Evolutionary conservation across 805 yeast genomes (phyloP), one percentile per base, ranked within the genome.

Genomic region (Schwanniomyces pseudopolymorphus): DNA sequence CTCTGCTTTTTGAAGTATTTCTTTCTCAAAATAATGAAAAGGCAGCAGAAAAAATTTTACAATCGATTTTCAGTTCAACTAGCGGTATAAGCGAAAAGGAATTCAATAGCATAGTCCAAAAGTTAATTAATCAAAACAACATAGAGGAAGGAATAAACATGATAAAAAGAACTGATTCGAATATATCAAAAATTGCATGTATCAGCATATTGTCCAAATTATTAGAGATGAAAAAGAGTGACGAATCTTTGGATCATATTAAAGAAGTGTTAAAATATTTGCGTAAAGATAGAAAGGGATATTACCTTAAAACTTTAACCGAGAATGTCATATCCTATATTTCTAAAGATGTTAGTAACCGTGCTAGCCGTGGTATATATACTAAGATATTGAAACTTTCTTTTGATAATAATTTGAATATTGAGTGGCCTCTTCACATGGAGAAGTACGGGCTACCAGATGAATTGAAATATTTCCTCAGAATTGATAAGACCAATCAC

Each of bases 1-100:
- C 72, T 4, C 62, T 61, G 49, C 53, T 72, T 25, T 64, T 71
- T 40, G 50, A 55, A 16, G 54, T 64, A 5, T 69, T 70, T 40
- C 45, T 67, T 31, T 22, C 33, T 11, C 65, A 59, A 43, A 57
- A 60, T 37, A 59, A 61, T 38, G 66, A 60, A 27, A 50, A 44
- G 2, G 68, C 63, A 4, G 61, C 72, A 0, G 66, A 66, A 35
- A 58, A 53, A 43, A 51, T 69, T 22, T 53, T 66, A 16, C 60
- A 57, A 46, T 51, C 62, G 7, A 67, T 72, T 8, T 54, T 65
- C 44, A 55, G 59, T 10, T 56, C 70, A 5, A 51, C 54, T 37
- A 55, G 55, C 16, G 72, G 72, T 1, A 42, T 68, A 5, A 49
- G 52, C 16, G 21, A 54, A 5, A 33, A 42, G 3, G 76, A 71